phyloP scores from a whole-genome alignment of 2,329 filamentous ascomycete species.

The Aspergillus flavus region DNA sequence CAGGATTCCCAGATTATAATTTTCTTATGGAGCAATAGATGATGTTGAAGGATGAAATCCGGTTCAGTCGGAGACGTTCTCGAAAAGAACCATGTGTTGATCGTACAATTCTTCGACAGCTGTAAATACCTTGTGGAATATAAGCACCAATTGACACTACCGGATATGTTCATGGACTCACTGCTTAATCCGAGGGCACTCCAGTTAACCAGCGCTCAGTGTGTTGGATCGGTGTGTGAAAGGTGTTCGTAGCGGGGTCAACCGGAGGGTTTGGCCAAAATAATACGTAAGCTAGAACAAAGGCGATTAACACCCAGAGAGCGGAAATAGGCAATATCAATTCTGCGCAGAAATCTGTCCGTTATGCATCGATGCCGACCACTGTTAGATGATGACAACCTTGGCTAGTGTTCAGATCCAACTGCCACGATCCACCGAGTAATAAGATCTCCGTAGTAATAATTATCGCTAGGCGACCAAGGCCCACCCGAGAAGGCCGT shows the following conservation, averaged over 20 bases:
- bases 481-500: constrained; percentile 23
- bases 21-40: constrained; percentile 9
- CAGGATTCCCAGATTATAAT: constrained; percentile 11
- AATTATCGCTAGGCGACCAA: constrained; percentile 21
- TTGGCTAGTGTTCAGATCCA: constrained; percentile 17
- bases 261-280: constrained; percentile 14
- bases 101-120: constrained; percentile 1
- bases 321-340: constrained; percentile 16
- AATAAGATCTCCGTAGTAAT: constrained; percentile 18
- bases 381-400: constrained; percentile 11
- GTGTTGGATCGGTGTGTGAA: constrained; percentile 13
- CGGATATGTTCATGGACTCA: neutral
- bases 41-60: constrained; percentile 13
- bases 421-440: constrained; percentile 18
- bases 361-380: constrained; percentile 16
- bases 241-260: constrained; percentile 22
- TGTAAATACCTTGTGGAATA: neutral
- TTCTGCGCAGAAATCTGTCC: constrained; percentile 11
- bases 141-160: constrained; percentile 3
- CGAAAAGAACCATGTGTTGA: constrained; percentile 29
- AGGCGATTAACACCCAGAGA: constrained; percentile 8
- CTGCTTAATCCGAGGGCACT: constrained; percentile 7
- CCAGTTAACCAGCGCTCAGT: constrained; percentile 11
- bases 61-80: constrained; percentile 23
- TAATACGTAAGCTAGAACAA: constrained; percentile 26